phyloP scores from a whole-genome alignment of 495 filamentous ascomycete genomes.

The Podospora appendiculata region DNA sequence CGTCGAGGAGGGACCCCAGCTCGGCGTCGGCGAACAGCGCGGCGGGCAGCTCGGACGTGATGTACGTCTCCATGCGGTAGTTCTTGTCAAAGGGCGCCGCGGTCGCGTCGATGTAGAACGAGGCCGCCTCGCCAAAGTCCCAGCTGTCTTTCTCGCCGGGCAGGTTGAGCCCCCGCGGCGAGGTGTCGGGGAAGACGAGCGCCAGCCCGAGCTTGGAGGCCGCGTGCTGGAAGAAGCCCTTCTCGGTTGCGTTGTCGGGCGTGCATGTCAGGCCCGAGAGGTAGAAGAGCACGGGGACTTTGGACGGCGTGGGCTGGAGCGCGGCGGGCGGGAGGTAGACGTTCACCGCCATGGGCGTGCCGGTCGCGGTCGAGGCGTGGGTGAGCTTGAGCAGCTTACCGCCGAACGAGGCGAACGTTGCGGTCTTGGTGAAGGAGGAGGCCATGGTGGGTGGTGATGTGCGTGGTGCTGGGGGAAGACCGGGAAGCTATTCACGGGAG shows the following conservation, averaged over 20 bases:
- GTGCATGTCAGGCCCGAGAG: constrained; percentile 93
- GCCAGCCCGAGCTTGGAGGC: constrained; percentile 76
- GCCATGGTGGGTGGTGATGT: neutral
- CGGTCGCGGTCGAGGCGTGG: constrained; percentile 65
- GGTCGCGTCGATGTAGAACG: constrained; percentile 93
- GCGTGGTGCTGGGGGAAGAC: neutral
- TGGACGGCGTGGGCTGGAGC: constrained; percentile 30
- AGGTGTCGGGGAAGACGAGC: constrained; percentile 89
- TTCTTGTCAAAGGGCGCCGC: constrained; percentile 58
- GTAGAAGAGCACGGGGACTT: constrained; percentile 85
- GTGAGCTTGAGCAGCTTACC: constrained; percentile 90
- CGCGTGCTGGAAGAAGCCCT: constrained; percentile 85
- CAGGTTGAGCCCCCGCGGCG: constrained; percentile 73
- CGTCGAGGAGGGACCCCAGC: constrained; percentile 59
- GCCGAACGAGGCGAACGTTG: constrained; percentile 86
- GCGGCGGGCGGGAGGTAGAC: constrained; percentile 63
- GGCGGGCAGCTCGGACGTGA: constrained; percentile 72
- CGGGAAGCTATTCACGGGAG: neutral
- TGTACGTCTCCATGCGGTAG: constrained; percentile 92
- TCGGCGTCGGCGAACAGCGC: constrained; percentile 51
- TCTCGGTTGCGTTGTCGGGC: constrained; percentile 91
- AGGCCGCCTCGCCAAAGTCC: constrained; percentile 86
- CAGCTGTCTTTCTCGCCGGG: constrained; percentile 74
- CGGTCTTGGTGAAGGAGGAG: constrained; percentile 80
- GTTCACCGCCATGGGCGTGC: constrained; percentile 62